These are phyloP conservation scores for Polyporus arcularius DNA, from an alignment of 768 basidiomycete genomes.

Conservation along the genomic window DNA sequence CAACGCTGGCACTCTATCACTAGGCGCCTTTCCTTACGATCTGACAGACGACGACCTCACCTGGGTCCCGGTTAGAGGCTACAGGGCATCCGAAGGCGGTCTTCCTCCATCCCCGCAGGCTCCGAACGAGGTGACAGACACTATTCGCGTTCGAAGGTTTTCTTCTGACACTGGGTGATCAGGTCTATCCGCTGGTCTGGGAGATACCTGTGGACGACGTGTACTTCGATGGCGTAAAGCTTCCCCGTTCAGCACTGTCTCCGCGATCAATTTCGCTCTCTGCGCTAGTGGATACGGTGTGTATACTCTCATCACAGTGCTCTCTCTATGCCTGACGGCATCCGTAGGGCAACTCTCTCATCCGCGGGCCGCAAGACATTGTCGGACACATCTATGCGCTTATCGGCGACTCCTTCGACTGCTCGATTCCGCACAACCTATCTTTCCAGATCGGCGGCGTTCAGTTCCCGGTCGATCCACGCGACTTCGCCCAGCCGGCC, in stretches of 20 bases:
- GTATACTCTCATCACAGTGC: neutral
- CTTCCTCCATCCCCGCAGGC: conserved; percentile 55
- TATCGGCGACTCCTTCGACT: conserved; percentile 55
- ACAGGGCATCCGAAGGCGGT: conserved; percentile 53
- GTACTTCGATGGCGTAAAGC: conserved; percentile 62
- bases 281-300: conserved; percentile 72
- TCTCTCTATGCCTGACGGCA: neutral
- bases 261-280: conserved; percentile 53
- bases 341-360: conserved; percentile 68
- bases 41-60: conserved; percentile 53
- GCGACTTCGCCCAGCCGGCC: conserved; percentile 60
- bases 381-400: conserved; percentile 45
- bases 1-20: conserved; percentile 62
- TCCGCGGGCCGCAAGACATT: conserved; percentile 74
- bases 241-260: conserved; percentile 58
- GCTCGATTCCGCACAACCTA: conserved; percentile 61
- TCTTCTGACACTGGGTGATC: neutral
- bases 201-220: conserved; percentile 73
- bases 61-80: conserved; percentile 65
- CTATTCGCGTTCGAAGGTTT: neutral
- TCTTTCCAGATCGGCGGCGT: conserved; percentile 69
- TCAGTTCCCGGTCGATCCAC: conserved; percentile 73
- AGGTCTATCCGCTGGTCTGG: conserved; percentile 48
- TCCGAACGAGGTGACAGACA: conserved; percentile 52
- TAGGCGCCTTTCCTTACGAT: conserved; percentile 63